phyloP scores from a whole-genome alignment of 2,329 filamentous ascomycete species.

The Ophiognomonia clavigignenti-juglandacearum region DNA sequence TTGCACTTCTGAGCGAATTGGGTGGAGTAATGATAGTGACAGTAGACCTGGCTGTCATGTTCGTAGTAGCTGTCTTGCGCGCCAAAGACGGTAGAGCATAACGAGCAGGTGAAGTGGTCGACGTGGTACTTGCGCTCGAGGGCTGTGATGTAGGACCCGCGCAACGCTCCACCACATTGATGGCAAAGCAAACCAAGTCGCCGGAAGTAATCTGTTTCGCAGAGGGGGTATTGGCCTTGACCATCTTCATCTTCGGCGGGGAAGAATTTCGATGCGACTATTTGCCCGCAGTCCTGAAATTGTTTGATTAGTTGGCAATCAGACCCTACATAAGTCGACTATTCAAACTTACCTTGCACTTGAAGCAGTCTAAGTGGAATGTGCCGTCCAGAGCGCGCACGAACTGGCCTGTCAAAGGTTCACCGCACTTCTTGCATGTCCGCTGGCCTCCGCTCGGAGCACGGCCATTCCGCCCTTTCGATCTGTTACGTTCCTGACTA shows the following conservation, averaged over 20 bases:
- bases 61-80: slow-evolving; percentile 99
- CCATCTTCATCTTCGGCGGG: slow-evolving; percentile 89
- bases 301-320: slow-evolving; percentile 18
- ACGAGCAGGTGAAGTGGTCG: slow-evolving; percentile 96
- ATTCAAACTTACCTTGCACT: slow-evolving; percentile 72
- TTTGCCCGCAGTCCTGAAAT: slow-evolving; percentile 84
- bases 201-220: slow-evolving; percentile 96
- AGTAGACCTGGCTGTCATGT: slow-evolving; percentile 93
- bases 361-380: slow-evolving; percentile 97
- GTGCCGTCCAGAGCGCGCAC: slow-evolving; percentile 90
- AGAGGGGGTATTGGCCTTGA: slow-evolving; percentile 84
- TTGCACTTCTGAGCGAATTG: slow-evolving; percentile 95
- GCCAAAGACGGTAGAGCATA: slow-evolving; percentile 96
- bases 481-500: slow-evolving; percentile 55
- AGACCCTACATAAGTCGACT: background rate
- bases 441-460: slow-evolving; percentile 57
- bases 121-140: slow-evolving; percentile 98
- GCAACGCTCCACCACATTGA: slow-evolving; percentile 85
- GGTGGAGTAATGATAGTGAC: slow-evolving; percentile 98
- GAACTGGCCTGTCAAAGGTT: slow-evolving; percentile 88
- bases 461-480: slow-evolving; percentile 48
- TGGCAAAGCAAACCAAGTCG: slow-evolving; percentile 86
- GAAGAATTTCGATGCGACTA: slow-evolving; percentile 98
- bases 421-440: slow-evolving; percentile 81
- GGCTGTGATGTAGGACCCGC: slow-evolving; percentile 96